Conservation (phyloP, 2,329 filamentous ascomycete species). For the Sarocladium kiliense region DNA sequence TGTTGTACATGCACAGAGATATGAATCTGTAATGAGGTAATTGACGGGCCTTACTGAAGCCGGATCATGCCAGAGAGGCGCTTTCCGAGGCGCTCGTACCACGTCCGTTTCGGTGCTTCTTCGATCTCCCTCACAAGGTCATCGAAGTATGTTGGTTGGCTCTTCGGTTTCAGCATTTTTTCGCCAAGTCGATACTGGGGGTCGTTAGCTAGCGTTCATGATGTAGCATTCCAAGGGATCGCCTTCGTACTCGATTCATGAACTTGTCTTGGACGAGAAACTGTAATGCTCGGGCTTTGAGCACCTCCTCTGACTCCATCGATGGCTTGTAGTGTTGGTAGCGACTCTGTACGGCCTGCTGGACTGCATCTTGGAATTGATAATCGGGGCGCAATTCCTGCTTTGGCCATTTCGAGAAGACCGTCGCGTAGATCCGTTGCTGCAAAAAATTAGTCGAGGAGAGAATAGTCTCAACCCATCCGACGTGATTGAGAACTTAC, state of each 20-base stretch:
- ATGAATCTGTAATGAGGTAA: too few relatives aligned
- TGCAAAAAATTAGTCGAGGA: conserved; percentile 13
- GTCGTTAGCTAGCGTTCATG: conserved; percentile 9
- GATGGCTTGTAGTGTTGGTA: conserved; percentile 26
- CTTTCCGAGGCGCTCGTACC: conserved; percentile 46
- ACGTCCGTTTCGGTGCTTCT: conserved; percentile 53
- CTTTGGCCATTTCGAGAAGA: conserved; percentile 54
- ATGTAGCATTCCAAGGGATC: too few relatives aligned
- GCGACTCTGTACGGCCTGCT: conserved; percentile 28
- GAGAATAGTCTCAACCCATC: neutral
- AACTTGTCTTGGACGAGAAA: conserved; percentile 57
- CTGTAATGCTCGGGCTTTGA: conserved; percentile 55
- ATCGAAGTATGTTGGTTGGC: conserved; percentile 59
- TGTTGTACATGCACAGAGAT: neutral
- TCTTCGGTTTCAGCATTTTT: conserved; percentile 50
- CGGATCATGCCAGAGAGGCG: conserved; percentile 55
- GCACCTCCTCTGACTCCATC: conserved; percentile 44
- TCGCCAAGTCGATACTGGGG: conserved; percentile 36
- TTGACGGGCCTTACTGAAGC: conserved; percentile 45
- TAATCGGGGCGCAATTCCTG: conserved; percentile 58
- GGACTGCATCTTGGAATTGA: conserved; percentile 55
- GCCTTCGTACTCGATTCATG: conserved; percentile 41
- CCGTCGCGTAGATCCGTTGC: conserved; percentile 32
- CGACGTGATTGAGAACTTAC: neutral
- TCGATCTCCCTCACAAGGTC: conserved; percentile 59